Evolutionary conservation across 306 rosid genomes (phyloP).

Genomic region (Begonia peltatifolia): DNA sequence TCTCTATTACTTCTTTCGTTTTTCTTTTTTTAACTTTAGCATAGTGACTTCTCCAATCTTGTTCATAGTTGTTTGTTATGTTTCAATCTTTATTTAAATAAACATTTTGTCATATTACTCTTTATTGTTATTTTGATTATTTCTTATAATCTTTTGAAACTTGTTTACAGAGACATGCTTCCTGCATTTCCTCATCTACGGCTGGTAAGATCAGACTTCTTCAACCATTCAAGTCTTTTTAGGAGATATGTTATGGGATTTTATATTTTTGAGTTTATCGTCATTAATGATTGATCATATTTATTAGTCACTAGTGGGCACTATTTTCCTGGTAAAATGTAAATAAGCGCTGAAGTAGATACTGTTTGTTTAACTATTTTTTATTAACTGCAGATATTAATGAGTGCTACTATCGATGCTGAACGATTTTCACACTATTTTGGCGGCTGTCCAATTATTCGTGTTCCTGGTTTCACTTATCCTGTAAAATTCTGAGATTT

Average conservation of each 20-base stretch:
- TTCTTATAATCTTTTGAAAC: constrained; percentile 5
- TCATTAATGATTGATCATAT: neutral
- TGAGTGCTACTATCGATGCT: constrained; percentile 92
- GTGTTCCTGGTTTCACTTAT: constrained; percentile 88
- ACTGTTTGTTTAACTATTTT: constrained; percentile 1
- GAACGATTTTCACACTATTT: constrained; percentile 79
- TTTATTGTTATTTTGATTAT: neutral
- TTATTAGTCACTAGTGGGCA: neutral
- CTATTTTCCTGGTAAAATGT: neutral
- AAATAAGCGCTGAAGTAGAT: neutral
- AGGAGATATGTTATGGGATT: neutral
- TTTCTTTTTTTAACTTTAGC: too few species aligned
- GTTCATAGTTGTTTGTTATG: too few species aligned
- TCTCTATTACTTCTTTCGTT: too few species aligned
- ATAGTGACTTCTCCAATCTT: too few species aligned
- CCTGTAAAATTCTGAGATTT: constrained; percentile 36
- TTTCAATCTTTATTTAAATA: too few species aligned
- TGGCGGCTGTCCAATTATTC: constrained; percentile 82
- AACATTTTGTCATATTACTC: neutral
- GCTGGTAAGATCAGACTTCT: constrained; percentile 52
- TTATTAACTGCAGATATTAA: constrained; percentile 44
- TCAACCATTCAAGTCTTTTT: constrained; percentile 3
- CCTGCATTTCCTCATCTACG: constrained; percentile 53
- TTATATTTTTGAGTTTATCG: constrained; percentile 2
- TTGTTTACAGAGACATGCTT: constrained; percentile 76